A percentile compares a stretch with the other conserved stretches of the same genome.
phyloP scores from a whole-genome alignment of 306 rosid genomes.

The Sphenostylis stenocarpa region DNA sequence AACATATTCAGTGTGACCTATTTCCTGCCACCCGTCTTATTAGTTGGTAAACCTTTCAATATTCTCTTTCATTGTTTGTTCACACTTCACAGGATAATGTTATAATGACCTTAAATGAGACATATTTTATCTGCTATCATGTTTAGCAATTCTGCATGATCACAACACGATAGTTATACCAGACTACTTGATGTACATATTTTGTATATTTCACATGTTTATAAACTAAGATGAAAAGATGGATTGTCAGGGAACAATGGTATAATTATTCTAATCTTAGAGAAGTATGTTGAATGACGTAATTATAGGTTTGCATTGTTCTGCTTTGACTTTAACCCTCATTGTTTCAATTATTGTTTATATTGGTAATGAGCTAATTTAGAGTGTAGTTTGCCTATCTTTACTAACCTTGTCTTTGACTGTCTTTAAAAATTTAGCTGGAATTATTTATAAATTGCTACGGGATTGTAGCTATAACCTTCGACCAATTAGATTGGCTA shows the following conservation, averaged over 20 bases:
- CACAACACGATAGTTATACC: background rate
- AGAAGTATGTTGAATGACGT: background rate
- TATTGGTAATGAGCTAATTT: background rate
- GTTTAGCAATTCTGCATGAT: background rate
- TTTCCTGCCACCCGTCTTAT: background rate
- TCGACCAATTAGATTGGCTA: constrained; percentile 10
- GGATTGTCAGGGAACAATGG: background rate
- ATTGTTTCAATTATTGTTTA: background rate
- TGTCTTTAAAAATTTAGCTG: background rate
- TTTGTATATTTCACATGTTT: background rate
- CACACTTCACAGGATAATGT: background rate
- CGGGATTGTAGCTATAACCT: background rate
- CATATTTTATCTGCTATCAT: background rate
- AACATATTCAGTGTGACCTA: background rate
- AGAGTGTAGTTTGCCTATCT: background rate
- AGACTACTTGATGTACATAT: background rate
- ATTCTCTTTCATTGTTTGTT: background rate
- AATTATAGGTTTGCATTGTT: background rate
- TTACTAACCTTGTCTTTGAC: background rate
- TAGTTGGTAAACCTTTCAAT: constrained; percentile 1
- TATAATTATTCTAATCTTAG: background rate
- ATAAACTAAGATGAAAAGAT: background rate
- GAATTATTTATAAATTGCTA: constrained; percentile 2
- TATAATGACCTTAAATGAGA: constrained; percentile 6
- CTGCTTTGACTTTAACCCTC: constrained; percentile 2